phyloP scores from a whole-genome alignment of 257 asterid genomes.

The Prunella vulgaris region DNA sequence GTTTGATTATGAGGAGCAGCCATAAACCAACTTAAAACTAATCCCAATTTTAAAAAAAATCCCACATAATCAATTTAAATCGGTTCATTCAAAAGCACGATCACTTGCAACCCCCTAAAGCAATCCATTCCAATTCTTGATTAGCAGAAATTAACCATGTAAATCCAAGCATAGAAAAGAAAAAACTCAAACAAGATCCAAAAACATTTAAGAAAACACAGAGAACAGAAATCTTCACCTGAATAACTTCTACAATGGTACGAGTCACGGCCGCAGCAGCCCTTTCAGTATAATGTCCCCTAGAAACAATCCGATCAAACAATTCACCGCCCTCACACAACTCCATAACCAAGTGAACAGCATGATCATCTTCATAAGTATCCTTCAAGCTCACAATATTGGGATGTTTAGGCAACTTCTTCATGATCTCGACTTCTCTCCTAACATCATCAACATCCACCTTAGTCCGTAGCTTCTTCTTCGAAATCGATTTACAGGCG shows the following conservation, averaged over 20 bases:
- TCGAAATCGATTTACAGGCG: conserved; percentile 59
- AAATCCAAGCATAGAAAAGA: not conserved
- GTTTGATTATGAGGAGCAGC: not conserved
- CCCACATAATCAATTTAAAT: not conserved
- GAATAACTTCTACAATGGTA: conserved; percentile 58
- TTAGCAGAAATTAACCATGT: not conserved
- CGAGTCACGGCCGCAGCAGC: conserved; percentile 54
- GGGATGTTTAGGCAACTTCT: conserved; percentile 49
- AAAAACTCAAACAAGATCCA: not conserved
- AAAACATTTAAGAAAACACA: not conserved
- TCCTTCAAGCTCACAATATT: conserved; percentile 58
- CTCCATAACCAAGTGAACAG: conserved; percentile 62
- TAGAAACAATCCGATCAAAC: conserved; percentile 56
- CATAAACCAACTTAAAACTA: not conserved
- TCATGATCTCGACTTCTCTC: conserved; percentile 63
- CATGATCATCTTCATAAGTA: conserved; percentile 52
- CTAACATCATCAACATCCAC: conserved; percentile 62
- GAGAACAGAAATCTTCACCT: conserved; percentile 30
- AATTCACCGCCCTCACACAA: conserved; percentile 64
- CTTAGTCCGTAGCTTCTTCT: conserved; percentile 54
- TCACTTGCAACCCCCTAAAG: not conserved
- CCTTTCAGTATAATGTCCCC: conserved; percentile 59
- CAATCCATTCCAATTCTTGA: not conserved
- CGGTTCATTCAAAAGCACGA: not conserved
- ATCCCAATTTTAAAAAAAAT: not conserved